phyloP scores from a whole-genome alignment of 2,329 filamentous ascomycete genomes.

The Colletotrichum endophyticum region DNA sequence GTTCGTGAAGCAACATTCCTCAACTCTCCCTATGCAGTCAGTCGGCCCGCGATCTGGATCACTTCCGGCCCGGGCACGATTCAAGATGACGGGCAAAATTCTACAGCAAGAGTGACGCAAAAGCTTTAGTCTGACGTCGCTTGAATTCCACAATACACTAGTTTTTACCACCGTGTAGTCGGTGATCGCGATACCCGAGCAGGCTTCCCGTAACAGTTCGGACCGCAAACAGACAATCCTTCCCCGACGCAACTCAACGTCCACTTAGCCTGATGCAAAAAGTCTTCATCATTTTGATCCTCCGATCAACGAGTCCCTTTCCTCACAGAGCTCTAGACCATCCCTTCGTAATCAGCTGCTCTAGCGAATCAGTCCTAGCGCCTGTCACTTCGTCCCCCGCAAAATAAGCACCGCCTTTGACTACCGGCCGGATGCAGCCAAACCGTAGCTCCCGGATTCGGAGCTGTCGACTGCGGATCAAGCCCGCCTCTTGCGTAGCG shows the following conservation, averaged over 20 bases:
- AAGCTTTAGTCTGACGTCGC: not conserved
- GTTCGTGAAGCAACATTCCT: conserved; percentile 22
- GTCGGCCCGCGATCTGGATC: conserved; percentile 23
- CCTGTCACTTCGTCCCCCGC: too few species aligned
- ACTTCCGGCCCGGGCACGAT: not conserved
- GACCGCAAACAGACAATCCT: not conserved
- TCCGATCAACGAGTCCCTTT: not conserved
- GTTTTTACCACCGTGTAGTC: not conserved
- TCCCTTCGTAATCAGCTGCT: not conserved
- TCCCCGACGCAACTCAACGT: not conserved
- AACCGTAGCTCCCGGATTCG: not conserved
- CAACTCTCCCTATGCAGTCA: not conserved
- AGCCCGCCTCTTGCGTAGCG: not conserved
- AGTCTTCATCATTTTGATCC: not conserved
- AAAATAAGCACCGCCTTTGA: not conserved
- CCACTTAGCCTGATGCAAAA: not conserved
- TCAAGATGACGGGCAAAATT: not conserved
- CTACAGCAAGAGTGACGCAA: not conserved
- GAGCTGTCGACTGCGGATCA: not conserved
- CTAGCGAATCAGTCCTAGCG: not conserved
- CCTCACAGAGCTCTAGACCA: not conserved
- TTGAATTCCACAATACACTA: not conserved
- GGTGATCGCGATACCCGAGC: not conserved
- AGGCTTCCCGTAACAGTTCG: not conserved
- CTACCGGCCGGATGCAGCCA: not conserved